Evolutionary conservation across 768 basidiomycete genomes (phyloP).

Genomic region (Sarcodon sp.): DNA sequence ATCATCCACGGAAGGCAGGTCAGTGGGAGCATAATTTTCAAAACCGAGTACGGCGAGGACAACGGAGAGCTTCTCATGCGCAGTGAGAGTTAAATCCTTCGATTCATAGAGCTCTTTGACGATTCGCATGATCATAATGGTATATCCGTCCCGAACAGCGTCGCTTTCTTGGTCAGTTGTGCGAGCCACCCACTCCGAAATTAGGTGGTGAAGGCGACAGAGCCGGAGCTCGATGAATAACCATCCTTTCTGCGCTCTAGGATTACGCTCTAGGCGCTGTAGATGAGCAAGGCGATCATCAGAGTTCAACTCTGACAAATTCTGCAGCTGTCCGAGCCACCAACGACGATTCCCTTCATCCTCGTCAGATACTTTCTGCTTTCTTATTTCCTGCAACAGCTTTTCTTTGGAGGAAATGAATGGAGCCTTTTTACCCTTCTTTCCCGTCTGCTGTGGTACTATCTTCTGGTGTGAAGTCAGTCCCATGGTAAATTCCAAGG

Average conservation of each 20-base stretch:
- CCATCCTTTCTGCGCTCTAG: slow-evolving; percentile 25
- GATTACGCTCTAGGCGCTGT: slow-evolving; percentile 30
- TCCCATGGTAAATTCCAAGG: neutral
- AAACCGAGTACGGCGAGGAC: slow-evolving; percentile 38
- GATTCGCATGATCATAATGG: slow-evolving; percentile 31
- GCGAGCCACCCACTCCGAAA: slow-evolving; percentile 40
- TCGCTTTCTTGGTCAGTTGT: slow-evolving; percentile 18
- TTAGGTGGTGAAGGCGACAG: slow-evolving; percentile 37
- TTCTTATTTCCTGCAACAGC: slow-evolving; percentile 30
- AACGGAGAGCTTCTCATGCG: slow-evolving; percentile 21
- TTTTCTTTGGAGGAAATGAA: slow-evolving; percentile 23
- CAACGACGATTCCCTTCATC: slow-evolving; percentile 29
- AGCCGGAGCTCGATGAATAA: slow-evolving; percentile 39
- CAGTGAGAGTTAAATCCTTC: slow-evolving; percentile 21
- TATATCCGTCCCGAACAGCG: slow-evolving; percentile 29
- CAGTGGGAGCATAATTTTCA: slow-evolving; percentile 19
- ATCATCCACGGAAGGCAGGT: slow-evolving; percentile 6
- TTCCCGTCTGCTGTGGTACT: neutral
- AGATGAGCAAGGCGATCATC: slow-evolving; percentile 20
- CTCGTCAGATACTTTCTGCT: slow-evolving; percentile 29
- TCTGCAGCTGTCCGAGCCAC: slow-evolving; percentile 37
- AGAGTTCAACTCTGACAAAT: slow-evolving; percentile 20
- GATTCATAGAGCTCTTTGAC: slow-evolving; percentile 30
- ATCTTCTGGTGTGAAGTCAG: neutral
- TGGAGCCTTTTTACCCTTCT: slow-evolving; percentile 17